These are phyloP conservation scores for Dioscorea cayenensis DNA, from an alignment of 116 monocot species.

Conservation along the genomic window DNA sequence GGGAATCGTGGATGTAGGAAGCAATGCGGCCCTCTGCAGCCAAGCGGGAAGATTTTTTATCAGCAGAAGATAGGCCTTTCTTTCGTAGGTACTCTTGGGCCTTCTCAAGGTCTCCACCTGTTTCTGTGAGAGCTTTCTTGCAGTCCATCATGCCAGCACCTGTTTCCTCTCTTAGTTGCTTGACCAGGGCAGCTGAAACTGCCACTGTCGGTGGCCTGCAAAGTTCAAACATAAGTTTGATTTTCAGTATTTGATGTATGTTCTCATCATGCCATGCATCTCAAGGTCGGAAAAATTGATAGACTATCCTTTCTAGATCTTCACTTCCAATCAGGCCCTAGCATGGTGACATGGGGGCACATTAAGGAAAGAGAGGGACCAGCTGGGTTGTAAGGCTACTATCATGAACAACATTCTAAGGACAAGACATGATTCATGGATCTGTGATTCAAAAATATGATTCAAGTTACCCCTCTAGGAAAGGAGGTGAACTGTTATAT, in stretches of 20 bases:
- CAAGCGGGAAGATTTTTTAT: constrained; percentile 85
- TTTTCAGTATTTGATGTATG: too few relatives aligned
- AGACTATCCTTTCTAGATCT: too few relatives aligned
- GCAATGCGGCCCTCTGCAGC: constrained; percentile 81
- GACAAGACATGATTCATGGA: neutral
- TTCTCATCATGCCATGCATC: too few relatives aligned
- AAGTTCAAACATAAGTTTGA: neutral
- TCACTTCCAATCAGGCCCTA: too few relatives aligned
- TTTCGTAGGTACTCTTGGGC: constrained; percentile 94
- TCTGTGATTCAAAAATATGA: neutral
- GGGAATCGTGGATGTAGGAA: constrained; percentile 80
- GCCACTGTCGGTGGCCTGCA: constrained; percentile 45
- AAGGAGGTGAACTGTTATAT: neutral
- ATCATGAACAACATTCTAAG: too few relatives aligned
- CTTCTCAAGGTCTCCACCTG: constrained; percentile 66
- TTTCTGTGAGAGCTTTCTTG: constrained; percentile 90
- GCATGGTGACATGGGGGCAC: too few relatives aligned
- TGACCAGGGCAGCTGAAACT: constrained; percentile 75
- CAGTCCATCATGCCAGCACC: constrained; percentile 99
- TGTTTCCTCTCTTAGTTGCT: constrained; percentile 92
- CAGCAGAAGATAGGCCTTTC: constrained; percentile 88
- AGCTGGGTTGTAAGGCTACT: too few relatives aligned
- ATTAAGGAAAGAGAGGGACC: too few relatives aligned
- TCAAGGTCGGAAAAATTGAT: too few relatives aligned
- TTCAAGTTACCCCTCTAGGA: neutral